Evolutionary conservation across 306 rosid genomes (phyloP).

Genomic region (Cicer judaicum): DNA sequence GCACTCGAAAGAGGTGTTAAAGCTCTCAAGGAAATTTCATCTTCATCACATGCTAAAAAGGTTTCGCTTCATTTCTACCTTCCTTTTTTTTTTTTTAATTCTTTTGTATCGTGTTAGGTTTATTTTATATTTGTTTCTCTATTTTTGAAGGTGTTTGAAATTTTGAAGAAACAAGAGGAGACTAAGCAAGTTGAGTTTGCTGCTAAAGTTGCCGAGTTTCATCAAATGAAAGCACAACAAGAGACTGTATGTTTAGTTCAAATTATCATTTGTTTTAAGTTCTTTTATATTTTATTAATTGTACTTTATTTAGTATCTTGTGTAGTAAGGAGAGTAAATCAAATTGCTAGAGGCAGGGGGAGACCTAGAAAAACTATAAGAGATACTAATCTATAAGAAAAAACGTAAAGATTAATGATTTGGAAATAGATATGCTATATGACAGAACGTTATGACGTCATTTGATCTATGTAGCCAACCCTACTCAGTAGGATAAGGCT

Average conservation of each 20-base stretch:
- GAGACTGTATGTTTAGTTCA: conserved; percentile 63
- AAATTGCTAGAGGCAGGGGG: too few relatives aligned
- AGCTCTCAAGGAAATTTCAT: conserved; percentile 58
- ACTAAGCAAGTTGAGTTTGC: conserved; percentile 70
- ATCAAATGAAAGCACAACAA: conserved; percentile 75
- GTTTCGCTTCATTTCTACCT: conserved; percentile 41
- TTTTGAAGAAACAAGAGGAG: conserved; percentile 80
- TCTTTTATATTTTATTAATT: too few relatives aligned
- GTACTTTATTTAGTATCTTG: too few relatives aligned
- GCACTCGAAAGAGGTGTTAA: conserved; percentile 76
- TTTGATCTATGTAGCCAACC: too few relatives aligned
- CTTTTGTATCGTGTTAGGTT: not conserved
- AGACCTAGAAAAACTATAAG: too few relatives aligned
- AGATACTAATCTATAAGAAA: too few relatives aligned
- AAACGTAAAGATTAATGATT: too few relatives aligned
- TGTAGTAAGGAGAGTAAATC: too few relatives aligned
- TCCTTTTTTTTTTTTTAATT: not conserved
- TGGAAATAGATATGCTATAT: too few relatives aligned
- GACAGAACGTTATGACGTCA: too few relatives aligned
- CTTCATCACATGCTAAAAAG: conserved; percentile 68
- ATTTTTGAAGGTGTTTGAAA: conserved; percentile 63
- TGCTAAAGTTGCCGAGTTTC: conserved; percentile 75
- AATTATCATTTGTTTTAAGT: too few relatives aligned
- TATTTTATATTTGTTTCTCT: conserved; percentile 28
- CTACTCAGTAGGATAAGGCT: too few relatives aligned